These are phyloP conservation scores for Escovopsis sp. DNA, from an alignment of 2,329 filamentous ascomycete species.

Conservation along the genomic window DNA sequence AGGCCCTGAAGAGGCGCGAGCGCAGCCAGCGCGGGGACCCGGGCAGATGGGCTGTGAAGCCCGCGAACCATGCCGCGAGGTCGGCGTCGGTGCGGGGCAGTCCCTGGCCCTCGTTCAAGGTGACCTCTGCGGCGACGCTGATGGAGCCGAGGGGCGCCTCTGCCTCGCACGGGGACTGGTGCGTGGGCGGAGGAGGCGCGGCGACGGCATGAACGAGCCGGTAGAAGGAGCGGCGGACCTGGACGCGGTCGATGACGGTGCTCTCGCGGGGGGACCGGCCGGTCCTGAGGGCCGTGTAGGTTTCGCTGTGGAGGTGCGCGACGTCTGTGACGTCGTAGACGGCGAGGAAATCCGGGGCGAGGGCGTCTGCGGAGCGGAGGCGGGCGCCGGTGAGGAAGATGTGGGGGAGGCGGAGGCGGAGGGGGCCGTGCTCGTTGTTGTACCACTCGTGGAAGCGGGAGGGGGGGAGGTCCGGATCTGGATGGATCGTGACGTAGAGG, in stretches of 20 bases:
- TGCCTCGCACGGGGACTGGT: too few species aligned
- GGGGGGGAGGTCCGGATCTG: slow-evolving; percentile 46
- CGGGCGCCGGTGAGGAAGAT: slow-evolving; percentile 66
- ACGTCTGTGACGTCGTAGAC: slow-evolving; percentile 71
- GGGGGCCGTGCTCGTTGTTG: slow-evolving; percentile 82
- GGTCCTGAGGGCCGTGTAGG: slow-evolving; percentile 52
- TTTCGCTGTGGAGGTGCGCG: slow-evolving; percentile 50
- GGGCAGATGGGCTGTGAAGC: slow-evolving; percentile 16
- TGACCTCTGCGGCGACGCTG: slow-evolving; percentile 37
- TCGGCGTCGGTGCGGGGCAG: slow-evolving; percentile 13
- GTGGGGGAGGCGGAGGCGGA: slow-evolving; percentile 60
- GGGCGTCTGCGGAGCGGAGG: slow-evolving; percentile 52
- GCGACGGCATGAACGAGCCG: slow-evolving; percentile 41
- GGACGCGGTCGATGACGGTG: slow-evolving; percentile 36
- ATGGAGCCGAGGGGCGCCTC: too few species aligned
- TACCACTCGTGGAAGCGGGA: slow-evolving; percentile 84
- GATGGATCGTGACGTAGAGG: slow-evolving; percentile 79
- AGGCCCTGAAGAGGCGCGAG: slow-evolving; percentile 55
- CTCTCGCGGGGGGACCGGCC: slow-evolving; percentile 40
- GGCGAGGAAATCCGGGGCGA: slow-evolving; percentile 57
- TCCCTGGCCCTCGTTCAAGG: slow-evolving; percentile 27
- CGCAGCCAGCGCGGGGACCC: slow-evolving; percentile 43
- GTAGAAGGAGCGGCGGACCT: slow-evolving; percentile 57
- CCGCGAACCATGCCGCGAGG: slow-evolving; percentile 53
- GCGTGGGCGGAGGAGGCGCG: too few species aligned